Conservation (phyloP, 2,329 filamentous ascomycete genomes). For the Bipolaris oryzae region DNA sequence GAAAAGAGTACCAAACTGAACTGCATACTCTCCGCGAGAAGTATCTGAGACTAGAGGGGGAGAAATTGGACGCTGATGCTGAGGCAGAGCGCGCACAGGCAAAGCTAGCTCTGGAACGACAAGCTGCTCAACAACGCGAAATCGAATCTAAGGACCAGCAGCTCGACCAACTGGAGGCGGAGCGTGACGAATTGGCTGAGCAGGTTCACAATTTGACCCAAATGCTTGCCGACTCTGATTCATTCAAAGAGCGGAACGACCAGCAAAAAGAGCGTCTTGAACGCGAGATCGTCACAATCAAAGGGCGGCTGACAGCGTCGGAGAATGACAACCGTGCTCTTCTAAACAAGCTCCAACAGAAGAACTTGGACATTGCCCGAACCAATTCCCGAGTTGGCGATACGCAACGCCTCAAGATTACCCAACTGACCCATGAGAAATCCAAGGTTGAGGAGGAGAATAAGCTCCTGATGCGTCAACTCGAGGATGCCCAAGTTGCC, state of each 20-base stretch:
- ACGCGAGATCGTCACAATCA: slow-evolving; percentile 87
- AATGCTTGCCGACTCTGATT: slow-evolving; percentile 85
- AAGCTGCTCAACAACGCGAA: slow-evolving; percentile 77
- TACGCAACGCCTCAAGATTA: slow-evolving; percentile 76
- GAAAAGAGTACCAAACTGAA: slow-evolving; percentile 86
- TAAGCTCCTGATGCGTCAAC: slow-evolving; percentile 77
- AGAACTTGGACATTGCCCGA: slow-evolving; percentile 92
- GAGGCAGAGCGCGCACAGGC: slow-evolving; percentile 80
- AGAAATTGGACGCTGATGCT: slow-evolving; percentile 80
- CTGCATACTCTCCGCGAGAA: slow-evolving; percentile 81
- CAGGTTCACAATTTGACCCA: slow-evolving; percentile 87
- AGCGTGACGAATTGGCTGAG: slow-evolving; percentile 75
- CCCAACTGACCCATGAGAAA: slow-evolving; percentile 82
- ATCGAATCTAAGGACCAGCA: slow-evolving; percentile 79
- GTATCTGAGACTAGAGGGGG: slow-evolving; percentile 84
- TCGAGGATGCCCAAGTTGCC: slow-evolving; percentile 82
- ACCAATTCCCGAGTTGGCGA: slow-evolving; percentile 87
- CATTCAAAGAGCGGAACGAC: slow-evolving; percentile 87
- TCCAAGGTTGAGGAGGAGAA: slow-evolving; percentile 81
- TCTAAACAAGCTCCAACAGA: slow-evolving; percentile 97
- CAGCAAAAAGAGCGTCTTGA: slow-evolving; percentile 93
- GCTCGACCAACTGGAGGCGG: slow-evolving; percentile 77
- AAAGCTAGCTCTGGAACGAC: slow-evolving; percentile 77
- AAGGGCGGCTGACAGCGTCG: slow-evolving; percentile 85
- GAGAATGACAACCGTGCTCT: slow-evolving; percentile 95